Conservation (phyloP, 78 protist genomes). For the slime mould (Dictyostelium discoideum) region dicty_2.7 NC_007091.3:3795501-3796000, state of each 20-base stretch:
- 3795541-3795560: conserved; percentile 83
- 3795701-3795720: conserved; percentile 69
- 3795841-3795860: background rate
- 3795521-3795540: conserved; percentile 88
- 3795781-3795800: too few species aligned
- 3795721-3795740: conserved; percentile 85
- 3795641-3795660: conserved; percentile 82
- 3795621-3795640: conserved; percentile 88
- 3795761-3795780: too few species aligned
- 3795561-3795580: conserved; percentile 94
- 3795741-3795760: background rate
- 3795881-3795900: conserved; percentile 98
- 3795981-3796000: conserved; percentile 90
- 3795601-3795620: conserved; percentile 96
- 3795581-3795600: conserved; percentile 89
- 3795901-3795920: conserved; percentile 81
- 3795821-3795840: too few species aligned
- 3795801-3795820: too few species aligned
- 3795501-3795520: conserved; percentile 43
- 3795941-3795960: conserved; percentile 88
- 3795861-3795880: conserved; percentile 56
- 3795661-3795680: conserved; percentile 55
- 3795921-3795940: conserved; percentile 52
- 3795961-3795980: conserved; percentile 97
- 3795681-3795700: conserved; percentile 22